phyloP scores from a whole-genome alignment of 352 stramenopile genomes.

The Globisporangium takayamanum region DNA sequence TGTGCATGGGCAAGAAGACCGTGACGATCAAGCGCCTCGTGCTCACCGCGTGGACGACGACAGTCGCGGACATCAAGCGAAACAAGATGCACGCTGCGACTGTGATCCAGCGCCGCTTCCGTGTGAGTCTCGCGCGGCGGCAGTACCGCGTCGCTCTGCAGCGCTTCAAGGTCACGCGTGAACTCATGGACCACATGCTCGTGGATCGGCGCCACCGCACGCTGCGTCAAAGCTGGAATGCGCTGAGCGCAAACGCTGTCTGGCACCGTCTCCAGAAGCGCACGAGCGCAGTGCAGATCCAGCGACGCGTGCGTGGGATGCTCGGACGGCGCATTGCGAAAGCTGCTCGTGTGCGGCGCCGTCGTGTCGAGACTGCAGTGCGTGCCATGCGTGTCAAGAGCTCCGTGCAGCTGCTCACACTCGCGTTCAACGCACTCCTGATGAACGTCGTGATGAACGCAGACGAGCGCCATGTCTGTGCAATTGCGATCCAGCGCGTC shows the following conservation, averaged over 20 bases:
- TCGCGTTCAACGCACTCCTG: conserved; percentile 25
- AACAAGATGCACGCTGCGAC: conserved; percentile 11
- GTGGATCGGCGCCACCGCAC: conserved; percentile 25
- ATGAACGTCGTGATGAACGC: conserved; percentile 28
- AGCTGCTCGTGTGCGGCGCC: conserved; percentile 26
- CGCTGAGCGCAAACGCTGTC: conserved; percentile 42
- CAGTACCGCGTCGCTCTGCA: conserved; percentile 32
- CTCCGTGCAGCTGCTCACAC: conserved; percentile 23
- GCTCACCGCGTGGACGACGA: conserved; percentile 20
- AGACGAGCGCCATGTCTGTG: conserved; percentile 15
- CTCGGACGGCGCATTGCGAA: conserved; percentile 28
- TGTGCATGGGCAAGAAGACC: conserved; percentile 26
- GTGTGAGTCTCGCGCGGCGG: conserved; percentile 22
- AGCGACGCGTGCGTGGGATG: conserved; percentile 40
- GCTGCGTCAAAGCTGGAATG: conserved; percentile 28
- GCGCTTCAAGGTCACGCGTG: conserved; percentile 35
- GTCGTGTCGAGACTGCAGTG: conserved; percentile 28
- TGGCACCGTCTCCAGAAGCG: conserved; percentile 38
- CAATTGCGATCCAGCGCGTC: conserved; percentile 33
- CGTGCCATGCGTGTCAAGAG: conserved; percentile 27
- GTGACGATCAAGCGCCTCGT: conserved; percentile 10
- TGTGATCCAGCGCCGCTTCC: conserved; percentile 39
- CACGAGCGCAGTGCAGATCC: conserved; percentile 37
- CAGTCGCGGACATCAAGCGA: background rate
- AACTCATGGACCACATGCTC: conserved; percentile 43